These are phyloP conservation scores for Suhomyces tanzawaensis DNA, from an alignment of 805 yeast species.

Conservation along the genomic window DNA sequence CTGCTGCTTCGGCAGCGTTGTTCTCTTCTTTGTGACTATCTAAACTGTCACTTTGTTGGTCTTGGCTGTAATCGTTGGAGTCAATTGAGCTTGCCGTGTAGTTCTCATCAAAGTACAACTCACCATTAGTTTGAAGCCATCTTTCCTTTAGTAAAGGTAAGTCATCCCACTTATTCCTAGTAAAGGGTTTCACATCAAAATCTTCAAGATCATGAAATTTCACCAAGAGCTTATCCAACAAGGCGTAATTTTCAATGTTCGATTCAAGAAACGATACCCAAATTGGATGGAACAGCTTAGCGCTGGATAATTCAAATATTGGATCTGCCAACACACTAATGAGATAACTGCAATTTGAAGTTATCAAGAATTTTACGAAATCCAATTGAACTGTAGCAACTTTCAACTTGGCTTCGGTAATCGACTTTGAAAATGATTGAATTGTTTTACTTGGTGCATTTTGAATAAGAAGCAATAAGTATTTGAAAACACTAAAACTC, in stretches of 20 bases:
- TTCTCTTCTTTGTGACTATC: background rate
- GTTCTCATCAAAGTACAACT: background rate
- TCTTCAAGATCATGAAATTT: constrained; percentile 9
- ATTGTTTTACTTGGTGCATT: constrained; percentile 29
- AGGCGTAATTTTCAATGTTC: background rate
- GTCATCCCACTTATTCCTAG: constrained; percentile 18
- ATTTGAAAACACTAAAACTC: constrained; percentile 31
- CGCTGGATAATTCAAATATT: background rate
- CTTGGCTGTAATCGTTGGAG: constrained; percentile 1
- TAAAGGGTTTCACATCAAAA: constrained; percentile 16
- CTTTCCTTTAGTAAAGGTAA: constrained; percentile 20
- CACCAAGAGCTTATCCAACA: constrained; percentile 21
- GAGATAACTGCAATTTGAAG: constrained; percentile 13
- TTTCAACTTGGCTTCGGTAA: background rate
- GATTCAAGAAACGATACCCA: background rate
- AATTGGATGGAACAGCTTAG: background rate
- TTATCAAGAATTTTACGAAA: constrained; percentile 23
- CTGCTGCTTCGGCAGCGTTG: background rate
- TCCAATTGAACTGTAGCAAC: constrained; percentile 10
- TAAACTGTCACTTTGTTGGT: background rate
- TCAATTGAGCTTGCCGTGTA: background rate
- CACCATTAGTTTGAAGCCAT: constrained; percentile 13
- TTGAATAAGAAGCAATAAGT: constrained; percentile 31
- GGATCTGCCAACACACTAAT: background rate
- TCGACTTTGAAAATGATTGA: background rate